Evolutionary conservation across 148 eudicot species (phyloP), one percentile per base, ranked within the genome.

Genomic region (Salicornia ramosissima): DNA sequence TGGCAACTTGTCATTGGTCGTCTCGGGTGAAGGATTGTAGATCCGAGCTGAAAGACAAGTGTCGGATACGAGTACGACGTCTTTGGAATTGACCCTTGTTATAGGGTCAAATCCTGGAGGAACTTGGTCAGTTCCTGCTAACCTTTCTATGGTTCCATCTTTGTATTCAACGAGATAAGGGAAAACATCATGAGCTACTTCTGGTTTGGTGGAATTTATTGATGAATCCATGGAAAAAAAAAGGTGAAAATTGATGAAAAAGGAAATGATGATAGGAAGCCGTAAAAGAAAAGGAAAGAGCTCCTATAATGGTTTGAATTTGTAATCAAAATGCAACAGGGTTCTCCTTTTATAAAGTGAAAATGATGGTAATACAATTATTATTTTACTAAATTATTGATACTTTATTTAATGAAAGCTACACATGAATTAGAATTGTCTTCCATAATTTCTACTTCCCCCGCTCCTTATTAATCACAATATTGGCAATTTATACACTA

Each of bases 121-220:
- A 51, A 56, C 19, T 31, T 66, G 40, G 16, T 56, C 75, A 1
- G 79, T 82, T 26, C 85, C 91, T 2, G 72, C 76, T 15, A 87
- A 68, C 34, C 91, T 70, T 39, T 84, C 77, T n/a, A 87, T 45
- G 45, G 80, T 83, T 24, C 91, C 88, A 49, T 84, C 83, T 70
- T 68, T 76, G 83, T 78, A 83, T 16, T 71, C 76, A 55, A 75
- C 33, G 2, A 87, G 82, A 75, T 84, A 84, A 2, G 88, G 91
- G 43, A 69, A 75, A 15, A 87, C 70, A 52, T 87, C 85, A 52
- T 66, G 81, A 14, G 60, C 75, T 50, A 63, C 52, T 39, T 72
- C 39, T 24, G 51, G 26, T 22, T 29, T 47, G 30, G 30, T 59
- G 46, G 66, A 22, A 3, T 8, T 21, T 5, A 0, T 33, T 30